A percentile compares a stretch with the other conserved stretches of the same genome.
Evolutionary conservation across 495 filamentous ascomycete genomes (phyloP).

Genomic region (Podospora australis): DNA sequence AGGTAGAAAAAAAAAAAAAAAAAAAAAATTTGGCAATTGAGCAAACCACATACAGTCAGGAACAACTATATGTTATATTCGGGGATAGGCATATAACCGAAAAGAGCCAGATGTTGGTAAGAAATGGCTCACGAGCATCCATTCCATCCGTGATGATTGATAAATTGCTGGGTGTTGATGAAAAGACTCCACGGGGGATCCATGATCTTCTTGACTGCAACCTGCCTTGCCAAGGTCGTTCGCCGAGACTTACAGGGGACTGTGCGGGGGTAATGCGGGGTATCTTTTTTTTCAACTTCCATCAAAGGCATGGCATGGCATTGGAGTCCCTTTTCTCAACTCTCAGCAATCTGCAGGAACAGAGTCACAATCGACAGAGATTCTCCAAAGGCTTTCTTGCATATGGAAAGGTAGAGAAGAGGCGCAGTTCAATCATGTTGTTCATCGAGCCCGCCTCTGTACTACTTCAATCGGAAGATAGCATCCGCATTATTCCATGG

Average conservation of each 20-base stretch:
- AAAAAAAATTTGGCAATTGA: background rate
- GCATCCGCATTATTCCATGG: background rate
- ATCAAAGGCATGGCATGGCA: too few species aligned
- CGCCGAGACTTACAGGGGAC: background rate
- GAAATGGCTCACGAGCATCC: too few species aligned
- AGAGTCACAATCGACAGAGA: too few species aligned
- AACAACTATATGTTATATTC: background rate
- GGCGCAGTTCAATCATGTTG: background rate
- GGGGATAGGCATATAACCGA: too few species aligned
- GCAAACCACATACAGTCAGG: too few species aligned
- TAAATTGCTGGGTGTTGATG: background rate
- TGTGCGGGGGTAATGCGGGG: slow-evolving; percentile 5
- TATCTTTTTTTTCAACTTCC: too few species aligned
- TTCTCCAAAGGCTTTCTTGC: too few species aligned
- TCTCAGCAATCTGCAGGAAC: slow-evolving; percentile 1
- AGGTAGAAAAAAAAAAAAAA: background rate
- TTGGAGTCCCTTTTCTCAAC: too few species aligned
- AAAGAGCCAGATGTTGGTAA: too few species aligned
- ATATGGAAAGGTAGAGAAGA: background rate
- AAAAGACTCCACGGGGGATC: background rate
- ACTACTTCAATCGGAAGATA: background rate
- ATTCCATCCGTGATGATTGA: too few species aligned
- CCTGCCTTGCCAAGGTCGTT: background rate
- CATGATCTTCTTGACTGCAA: background rate
- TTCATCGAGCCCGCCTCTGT: background rate